A percentile compares a stretch with the other conserved stretches of the same genome.
These are phyloP conservation scores for Backusella westeae DNA, from an alignment of 192 early-diverging fungal species.

Conservation along the genomic window DNA sequence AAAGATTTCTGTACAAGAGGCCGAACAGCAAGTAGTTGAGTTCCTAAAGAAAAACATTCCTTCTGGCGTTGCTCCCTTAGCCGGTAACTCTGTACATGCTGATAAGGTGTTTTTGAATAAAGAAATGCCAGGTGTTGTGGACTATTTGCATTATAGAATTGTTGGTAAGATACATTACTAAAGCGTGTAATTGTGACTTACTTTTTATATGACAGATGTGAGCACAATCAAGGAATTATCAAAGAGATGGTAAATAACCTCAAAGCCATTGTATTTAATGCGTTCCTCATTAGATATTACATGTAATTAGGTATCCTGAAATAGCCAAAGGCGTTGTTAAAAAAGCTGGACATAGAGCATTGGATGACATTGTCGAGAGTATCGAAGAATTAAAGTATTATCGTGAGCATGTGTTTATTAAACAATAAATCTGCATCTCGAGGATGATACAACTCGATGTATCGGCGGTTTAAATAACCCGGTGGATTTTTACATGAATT, in stretches of 20 bases:
- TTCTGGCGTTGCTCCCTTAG: constrained; percentile 64
- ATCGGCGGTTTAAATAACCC: neutral
- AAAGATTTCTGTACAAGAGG: constrained; percentile 60
- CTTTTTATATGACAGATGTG: constrained; percentile 63
- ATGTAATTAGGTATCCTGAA: constrained; percentile 19
- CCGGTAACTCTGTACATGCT: constrained; percentile 92
- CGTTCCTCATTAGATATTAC: neutral
- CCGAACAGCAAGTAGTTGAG: constrained; percentile 67
- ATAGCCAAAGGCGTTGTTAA: constrained; percentile 41
- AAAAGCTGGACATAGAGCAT: constrained; percentile 73
- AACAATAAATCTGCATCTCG: constrained; percentile 5
- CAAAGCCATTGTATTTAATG: neutral
- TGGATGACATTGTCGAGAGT: constrained; percentile 92
- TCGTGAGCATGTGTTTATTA: constrained; percentile 56
- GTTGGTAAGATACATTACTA: constrained; percentile 33
- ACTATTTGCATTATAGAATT: constrained; percentile 82
- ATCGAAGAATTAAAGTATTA: constrained; percentile 88
- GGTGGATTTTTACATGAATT: neutral
- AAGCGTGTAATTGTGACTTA: neutral
- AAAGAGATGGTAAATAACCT: constrained; percentile 63
- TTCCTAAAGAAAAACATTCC: constrained; percentile 77
- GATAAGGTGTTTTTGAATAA: constrained; percentile 83
- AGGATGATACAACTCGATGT: neutral
- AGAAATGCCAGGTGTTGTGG: constrained; percentile 75
- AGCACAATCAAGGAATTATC: constrained; percentile 88